These are phyloP conservation scores for Stagonosporopsis chrysanthemi DNA, from an alignment of 2,329 filamentous ascomycete species.

Conservation along the genomic window DNA sequence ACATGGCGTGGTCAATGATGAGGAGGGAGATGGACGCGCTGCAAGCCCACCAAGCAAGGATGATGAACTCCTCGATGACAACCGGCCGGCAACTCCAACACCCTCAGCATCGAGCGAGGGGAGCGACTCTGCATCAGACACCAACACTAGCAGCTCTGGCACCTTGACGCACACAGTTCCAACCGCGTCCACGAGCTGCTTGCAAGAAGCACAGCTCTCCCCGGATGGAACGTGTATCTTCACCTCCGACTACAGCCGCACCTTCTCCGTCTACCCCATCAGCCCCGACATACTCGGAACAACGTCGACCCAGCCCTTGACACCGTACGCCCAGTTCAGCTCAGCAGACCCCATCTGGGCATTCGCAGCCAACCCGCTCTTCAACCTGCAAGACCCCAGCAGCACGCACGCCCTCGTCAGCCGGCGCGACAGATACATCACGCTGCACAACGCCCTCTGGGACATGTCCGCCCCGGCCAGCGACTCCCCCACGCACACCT, in stretches of 20 bases:
- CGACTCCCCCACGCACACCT: background rate
- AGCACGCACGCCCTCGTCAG: constrained; percentile 62
- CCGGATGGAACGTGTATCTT: constrained; percentile 66
- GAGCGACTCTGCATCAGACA: background rate
- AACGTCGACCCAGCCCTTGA: constrained; percentile 38
- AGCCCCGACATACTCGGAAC: constrained; percentile 19
- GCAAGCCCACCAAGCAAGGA: background rate
- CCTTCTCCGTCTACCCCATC: constrained; percentile 59
- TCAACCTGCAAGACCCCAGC: constrained; percentile 58
- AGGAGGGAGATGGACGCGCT: background rate
- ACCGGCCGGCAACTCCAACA: background rate
- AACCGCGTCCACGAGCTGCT: constrained; percentile 28
- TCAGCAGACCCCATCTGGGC: constrained; percentile 62
- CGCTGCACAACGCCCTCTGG: constrained; percentile 62
- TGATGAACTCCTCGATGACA: background rate
- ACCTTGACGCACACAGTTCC: background rate
- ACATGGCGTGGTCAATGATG: background rate
- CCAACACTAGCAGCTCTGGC: background rate
- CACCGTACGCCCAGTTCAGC: constrained; percentile 55
- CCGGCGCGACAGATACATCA: constrained; percentile 63
- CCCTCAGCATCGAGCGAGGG: constrained; percentile 8
- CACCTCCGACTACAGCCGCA: constrained; percentile 61
- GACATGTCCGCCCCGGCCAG: constrained; percentile 30
- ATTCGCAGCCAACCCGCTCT: constrained; percentile 63
- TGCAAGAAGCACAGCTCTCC: constrained; percentile 42